Conservation (phyloP, 2,329 filamentous ascomycete species). For the Tolypocladium endophyticum region DNA sequence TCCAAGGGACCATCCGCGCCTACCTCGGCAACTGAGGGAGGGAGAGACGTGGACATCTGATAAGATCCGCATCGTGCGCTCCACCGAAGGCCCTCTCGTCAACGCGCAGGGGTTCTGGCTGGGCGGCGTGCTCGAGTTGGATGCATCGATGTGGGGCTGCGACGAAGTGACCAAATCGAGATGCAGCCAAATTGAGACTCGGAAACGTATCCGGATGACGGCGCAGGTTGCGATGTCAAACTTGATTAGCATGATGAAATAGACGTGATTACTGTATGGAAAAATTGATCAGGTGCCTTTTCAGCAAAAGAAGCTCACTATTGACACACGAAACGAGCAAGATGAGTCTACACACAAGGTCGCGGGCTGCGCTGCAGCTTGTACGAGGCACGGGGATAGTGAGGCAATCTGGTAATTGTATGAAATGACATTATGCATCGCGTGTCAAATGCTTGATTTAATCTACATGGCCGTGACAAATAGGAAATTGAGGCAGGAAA, state of each 20-base stretch:
- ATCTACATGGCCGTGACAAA: constrained; percentile 2
- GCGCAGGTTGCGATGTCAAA: constrained; percentile 19
- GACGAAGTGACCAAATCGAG: not conserved
- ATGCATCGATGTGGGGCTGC: not conserved
- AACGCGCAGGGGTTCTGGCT: not conserved
- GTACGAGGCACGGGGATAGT: not conserved
- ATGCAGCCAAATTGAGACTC: not conserved
- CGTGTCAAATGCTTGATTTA: constrained; percentile 2
- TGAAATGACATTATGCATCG: not conserved
- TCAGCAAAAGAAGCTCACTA: not conserved
- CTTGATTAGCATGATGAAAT: constrained; percentile 25
- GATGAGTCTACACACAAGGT: not conserved
- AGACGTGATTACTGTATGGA: constrained; percentile 9
- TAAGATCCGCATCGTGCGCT: not conserved
- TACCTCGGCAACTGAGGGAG: constrained; percentile 47
- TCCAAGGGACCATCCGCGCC: constrained; percentile 65
- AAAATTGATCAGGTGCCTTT: not conserved
- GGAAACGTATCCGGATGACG: constrained; percentile 8
- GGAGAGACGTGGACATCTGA: not conserved
- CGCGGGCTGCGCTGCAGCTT: not conserved
- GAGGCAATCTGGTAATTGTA: not conserved
- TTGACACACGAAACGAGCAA: not conserved
- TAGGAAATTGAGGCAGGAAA: constrained; percentile 4
- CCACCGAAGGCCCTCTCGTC: not conserved
- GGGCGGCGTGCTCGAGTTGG: not conserved